Percentiles rank a stretch among this genome's conserved stretches.
phyloP scores from a whole-genome alignment of 306 rosid genomes.

The Ammopiptanthus mongolicus region DNA sequence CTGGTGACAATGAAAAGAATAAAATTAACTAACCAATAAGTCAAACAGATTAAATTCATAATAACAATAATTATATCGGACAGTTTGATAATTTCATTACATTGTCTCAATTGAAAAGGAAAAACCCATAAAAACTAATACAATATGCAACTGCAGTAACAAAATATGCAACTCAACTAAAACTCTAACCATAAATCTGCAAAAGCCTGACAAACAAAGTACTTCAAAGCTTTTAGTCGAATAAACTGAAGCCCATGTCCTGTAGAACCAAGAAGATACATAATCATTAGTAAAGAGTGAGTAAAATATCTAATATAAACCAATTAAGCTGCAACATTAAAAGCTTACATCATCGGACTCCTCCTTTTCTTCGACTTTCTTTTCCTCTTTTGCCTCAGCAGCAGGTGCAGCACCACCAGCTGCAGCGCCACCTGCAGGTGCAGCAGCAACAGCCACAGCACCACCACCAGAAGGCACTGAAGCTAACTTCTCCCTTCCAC shows the following conservation, averaged over 20 bases:
- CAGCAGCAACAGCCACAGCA: constrained; percentile 44
- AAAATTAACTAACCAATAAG: background rate
- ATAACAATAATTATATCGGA: background rate
- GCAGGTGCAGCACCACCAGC: constrained; percentile 49
- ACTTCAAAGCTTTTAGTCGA: constrained; percentile 35
- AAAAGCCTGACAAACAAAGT: background rate
- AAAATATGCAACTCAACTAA: constrained; percentile 23
- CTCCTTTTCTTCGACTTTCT: constrained; percentile 75
- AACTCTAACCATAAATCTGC: constrained; percentile 13
- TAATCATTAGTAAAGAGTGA: background rate
- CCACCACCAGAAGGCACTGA: constrained; percentile 65
- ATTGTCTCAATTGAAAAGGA: constrained; percentile 23
- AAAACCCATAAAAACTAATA: constrained; percentile 26
- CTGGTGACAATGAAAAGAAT: background rate
- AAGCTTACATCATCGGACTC: constrained; percentile 73
- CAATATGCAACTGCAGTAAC: constrained; percentile 28
- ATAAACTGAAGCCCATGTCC: constrained; percentile 79
- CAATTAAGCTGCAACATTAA: background rate
- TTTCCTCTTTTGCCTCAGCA: constrained; percentile 60
- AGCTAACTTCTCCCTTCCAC: constrained; percentile 66
- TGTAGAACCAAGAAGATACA: constrained; percentile 22
- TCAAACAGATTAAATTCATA: constrained; percentile 12
- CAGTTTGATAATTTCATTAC: constrained; percentile 9
- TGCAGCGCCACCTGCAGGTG: constrained; percentile 36
- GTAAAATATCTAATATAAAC: background rate